A percentile compares a stretch with the other conserved stretches of the same genome.
Conservation (phyloP, 257 asterid species). For the Lycium barbarum region DNA sequence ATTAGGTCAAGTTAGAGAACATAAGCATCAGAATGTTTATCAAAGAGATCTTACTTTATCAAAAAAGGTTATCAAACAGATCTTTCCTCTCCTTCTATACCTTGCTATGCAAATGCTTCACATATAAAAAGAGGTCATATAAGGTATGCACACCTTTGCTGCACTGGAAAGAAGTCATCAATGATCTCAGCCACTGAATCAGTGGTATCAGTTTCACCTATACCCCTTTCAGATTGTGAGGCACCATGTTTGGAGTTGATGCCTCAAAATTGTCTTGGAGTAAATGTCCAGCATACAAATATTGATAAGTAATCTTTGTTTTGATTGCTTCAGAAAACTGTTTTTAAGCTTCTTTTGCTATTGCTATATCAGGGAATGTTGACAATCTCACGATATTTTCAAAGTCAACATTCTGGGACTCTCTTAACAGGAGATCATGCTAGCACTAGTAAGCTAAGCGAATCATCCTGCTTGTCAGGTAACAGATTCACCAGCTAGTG, state of each 20-base stretch:
- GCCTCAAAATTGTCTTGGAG: neutral
- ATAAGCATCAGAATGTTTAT: neutral
- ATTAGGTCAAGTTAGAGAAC: neutral
- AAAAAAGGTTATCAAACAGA: neutral
- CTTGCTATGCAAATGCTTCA: constrained; percentile 15
- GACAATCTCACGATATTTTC: constrained; percentile 73
- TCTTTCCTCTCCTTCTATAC: neutral
- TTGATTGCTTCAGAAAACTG: neutral
- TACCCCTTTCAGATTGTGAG: neutral
- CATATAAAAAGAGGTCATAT: neutral
- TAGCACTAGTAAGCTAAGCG: constrained; percentile 45
- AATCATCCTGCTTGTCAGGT: constrained; percentile 64
- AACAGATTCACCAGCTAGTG: constrained; percentile 33
- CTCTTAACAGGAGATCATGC: constrained; percentile 42
- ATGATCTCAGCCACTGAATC: neutral
- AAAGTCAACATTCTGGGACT: constrained; percentile 47
- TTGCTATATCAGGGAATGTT: constrained; percentile 62
- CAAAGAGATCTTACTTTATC: neutral
- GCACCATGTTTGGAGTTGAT: constrained; percentile 3
- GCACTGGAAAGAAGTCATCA: constrained; percentile 5
- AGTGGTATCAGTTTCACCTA: neutral
- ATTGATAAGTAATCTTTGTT: neutral
- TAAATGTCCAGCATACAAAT: neutral
- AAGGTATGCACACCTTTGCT: neutral
- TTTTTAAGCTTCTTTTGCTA: constrained; percentile 23